Conservation (phyloP, 768 basidiomycete species). For the Lyophyllum shimeji region DNA sequence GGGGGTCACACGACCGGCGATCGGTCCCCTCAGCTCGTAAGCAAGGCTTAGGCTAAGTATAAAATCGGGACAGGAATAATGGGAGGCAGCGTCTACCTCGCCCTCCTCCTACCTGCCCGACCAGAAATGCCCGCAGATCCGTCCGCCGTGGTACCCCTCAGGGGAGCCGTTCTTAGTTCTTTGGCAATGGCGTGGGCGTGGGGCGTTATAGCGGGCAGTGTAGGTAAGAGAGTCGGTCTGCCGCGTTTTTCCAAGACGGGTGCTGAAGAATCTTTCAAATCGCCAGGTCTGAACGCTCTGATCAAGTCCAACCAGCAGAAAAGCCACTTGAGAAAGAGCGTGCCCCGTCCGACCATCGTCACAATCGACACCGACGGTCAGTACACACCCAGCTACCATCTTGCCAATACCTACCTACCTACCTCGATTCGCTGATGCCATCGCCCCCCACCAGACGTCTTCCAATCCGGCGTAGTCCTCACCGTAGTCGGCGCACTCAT, state of each 20-base stretch:
- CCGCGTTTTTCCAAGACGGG: not conserved
- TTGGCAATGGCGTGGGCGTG: slow-evolving; percentile 20
- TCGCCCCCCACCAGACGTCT: slow-evolving; percentile 33
- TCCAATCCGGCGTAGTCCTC: slow-evolving; percentile 34
- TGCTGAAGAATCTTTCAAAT: not conserved
- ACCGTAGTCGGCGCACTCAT: slow-evolving; percentile 34
- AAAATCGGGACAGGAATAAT: not conserved
- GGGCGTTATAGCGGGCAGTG: slow-evolving; percentile 20
- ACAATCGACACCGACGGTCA: slow-evolving; percentile 37
- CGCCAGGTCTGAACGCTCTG: slow-evolving; percentile 38
- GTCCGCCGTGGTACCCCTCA: slow-evolving; percentile 10
- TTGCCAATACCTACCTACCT: too few relatives aligned
- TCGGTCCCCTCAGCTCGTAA: too few relatives aligned
- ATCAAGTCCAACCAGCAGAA: slow-evolving; percentile 42
- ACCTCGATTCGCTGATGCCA: not conserved
- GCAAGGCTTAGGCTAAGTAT: not conserved
- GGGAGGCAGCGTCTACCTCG: not conserved
- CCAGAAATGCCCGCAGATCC: not conserved
- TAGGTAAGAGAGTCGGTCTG: slow-evolving; percentile 10
- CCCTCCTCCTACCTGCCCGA: not conserved
- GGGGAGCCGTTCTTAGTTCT: slow-evolving; percentile 10
- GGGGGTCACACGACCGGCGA: slow-evolving; percentile 1
- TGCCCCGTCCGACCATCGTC: slow-evolving; percentile 32
- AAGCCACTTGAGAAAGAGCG: slow-evolving; percentile 26
- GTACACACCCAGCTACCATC: not conserved